Conservation (phyloP, 2,329 filamentous ascomycete species). For the Ophiostoma novo-ulmi region DNA sequence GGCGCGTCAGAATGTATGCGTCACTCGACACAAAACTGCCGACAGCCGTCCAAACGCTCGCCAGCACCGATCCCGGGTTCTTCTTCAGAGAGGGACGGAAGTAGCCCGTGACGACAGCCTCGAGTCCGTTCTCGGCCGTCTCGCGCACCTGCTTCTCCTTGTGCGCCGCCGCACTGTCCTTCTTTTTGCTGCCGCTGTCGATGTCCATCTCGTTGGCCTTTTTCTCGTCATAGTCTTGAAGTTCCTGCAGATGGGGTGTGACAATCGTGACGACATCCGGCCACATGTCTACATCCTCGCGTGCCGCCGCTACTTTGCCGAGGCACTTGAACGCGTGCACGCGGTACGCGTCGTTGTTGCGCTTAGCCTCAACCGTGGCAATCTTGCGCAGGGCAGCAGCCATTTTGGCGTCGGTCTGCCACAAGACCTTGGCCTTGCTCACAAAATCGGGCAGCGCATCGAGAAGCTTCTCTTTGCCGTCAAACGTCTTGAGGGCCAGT, state of each 20-base stretch:
- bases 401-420: conserved; percentile 48
- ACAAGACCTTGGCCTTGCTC: conserved; percentile 55
- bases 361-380: conserved; percentile 77
- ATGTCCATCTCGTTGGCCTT: conserved; percentile 27
- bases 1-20: conserved; percentile 42
- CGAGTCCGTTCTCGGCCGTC: conserved; percentile 47
- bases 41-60: conserved; percentile 39
- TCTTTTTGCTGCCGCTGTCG: conserved; percentile 16
- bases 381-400: conserved; percentile 72
- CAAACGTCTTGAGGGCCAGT: conserved; percentile 83
- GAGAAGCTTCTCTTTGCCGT: conserved; percentile 82
- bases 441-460: conserved; percentile 75
- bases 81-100: conserved; percentile 39
- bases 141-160: conserved; percentile 39
- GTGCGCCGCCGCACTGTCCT: conserved; percentile 28
- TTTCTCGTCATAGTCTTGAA: conserved; percentile 55
- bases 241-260: conserved; percentile 55
- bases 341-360: conserved; percentile 81
- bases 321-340: conserved; percentile 68
- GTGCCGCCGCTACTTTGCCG: conserved; percentile 64
- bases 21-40: conserved; percentile 38
- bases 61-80: conserved; percentile 38
- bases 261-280: conserved; percentile 62
- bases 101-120: conserved; percentile 49
- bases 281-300: conserved; percentile 70